phyloP scores from a whole-genome alignment of 1,139 yeast genomes.

The Pichia sp. region DNA sequence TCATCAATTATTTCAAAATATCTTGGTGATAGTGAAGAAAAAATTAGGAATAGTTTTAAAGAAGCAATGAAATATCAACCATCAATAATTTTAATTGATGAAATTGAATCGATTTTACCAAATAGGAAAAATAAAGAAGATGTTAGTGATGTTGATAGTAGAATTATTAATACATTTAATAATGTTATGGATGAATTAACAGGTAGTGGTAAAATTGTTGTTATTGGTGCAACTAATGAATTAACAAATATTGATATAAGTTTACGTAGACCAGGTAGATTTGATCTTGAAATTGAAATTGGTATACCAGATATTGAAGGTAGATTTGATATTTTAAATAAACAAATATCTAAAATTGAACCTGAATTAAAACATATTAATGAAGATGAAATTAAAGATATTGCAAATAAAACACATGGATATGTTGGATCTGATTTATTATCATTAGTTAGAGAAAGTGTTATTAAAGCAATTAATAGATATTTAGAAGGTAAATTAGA shows the following conservation, averaged over 20 bases:
- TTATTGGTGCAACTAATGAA: conserved; percentile 52
- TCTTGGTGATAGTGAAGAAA: conserved; percentile 86
- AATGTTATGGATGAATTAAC: conserved; percentile 90
- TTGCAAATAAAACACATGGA: conserved; percentile 70
- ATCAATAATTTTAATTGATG: conserved; percentile 80
- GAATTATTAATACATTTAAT: conserved; percentile 79
- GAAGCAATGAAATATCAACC: conserved; percentile 88
- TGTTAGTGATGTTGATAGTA: conserved; percentile 78
- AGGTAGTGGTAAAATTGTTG: conserved; percentile 39
- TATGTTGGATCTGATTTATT: conserved; percentile 85
- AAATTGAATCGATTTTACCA: conserved; percentile 86
- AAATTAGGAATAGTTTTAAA: conserved; percentile 69
- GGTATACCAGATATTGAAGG: conserved; percentile 72
- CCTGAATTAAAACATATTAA: conserved; percentile 45
- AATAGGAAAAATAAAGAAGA: conserved; percentile 67
- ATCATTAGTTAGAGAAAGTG: conserved; percentile 83
- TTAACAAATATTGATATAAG: conserved; percentile 82
- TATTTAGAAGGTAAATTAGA: conserved; percentile 34
- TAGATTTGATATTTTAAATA: conserved; percentile 53
- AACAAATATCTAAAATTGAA: conserved; percentile 59
- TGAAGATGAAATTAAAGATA: conserved; percentile 43
- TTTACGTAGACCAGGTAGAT: conserved; percentile 84
- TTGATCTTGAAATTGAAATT: conserved; percentile 79
- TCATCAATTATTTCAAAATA: conserved; percentile 91
- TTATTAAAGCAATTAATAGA: conserved; percentile 61